Conservation (phyloP, 1,284 basidiomycete genomes). For the Hymenochaete sp. region DNA sequence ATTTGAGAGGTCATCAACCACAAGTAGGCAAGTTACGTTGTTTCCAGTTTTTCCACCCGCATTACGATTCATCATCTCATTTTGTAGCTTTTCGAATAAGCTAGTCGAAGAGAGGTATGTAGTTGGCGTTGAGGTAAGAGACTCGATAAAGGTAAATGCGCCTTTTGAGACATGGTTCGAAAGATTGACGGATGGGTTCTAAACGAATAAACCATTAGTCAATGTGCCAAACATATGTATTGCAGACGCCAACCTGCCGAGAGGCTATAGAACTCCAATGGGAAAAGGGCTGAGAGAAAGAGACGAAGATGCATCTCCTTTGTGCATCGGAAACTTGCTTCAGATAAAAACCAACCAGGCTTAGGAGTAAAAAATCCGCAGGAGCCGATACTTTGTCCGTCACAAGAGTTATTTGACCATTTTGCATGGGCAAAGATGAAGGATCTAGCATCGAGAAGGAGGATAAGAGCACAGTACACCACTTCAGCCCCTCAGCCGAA, state of each 20-base stretch:
- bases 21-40: no score
- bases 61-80: background rate
- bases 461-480: no score
- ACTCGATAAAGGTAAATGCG: slow-evolving; percentile 46
- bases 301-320: slow-evolving; percentile 40
- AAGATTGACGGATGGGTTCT: slow-evolving; percentile 44
- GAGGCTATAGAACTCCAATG: slow-evolving; percentile 54
- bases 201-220: background rate
- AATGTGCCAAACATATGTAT: background rate
- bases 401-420: slow-evolving; percentile 43
- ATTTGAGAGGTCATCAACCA: slow-evolving; percentile 57
- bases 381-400: slow-evolving; percentile 61
- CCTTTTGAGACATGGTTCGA: slow-evolving; percentile 34
- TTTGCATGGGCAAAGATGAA: slow-evolving; percentile 12
- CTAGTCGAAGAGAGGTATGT: slow-evolving; percentile 23
- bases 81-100: slow-evolving; percentile 2
- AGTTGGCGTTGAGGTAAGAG: slow-evolving; percentile 22
- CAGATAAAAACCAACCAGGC: slow-evolving; percentile 39
- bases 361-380: slow-evolving; percentile 57
- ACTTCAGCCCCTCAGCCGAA: no score
- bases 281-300: slow-evolving; percentile 45
- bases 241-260: slow-evolving; percentile 38
- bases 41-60: background rate
- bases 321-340: slow-evolving; percentile 34
- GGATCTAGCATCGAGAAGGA: slow-evolving; percentile 14